These are phyloP conservation scores for Aspergillus fructus DNA, from an alignment of 2,329 filamentous ascomycete species.

Conservation along the genomic window DNA sequence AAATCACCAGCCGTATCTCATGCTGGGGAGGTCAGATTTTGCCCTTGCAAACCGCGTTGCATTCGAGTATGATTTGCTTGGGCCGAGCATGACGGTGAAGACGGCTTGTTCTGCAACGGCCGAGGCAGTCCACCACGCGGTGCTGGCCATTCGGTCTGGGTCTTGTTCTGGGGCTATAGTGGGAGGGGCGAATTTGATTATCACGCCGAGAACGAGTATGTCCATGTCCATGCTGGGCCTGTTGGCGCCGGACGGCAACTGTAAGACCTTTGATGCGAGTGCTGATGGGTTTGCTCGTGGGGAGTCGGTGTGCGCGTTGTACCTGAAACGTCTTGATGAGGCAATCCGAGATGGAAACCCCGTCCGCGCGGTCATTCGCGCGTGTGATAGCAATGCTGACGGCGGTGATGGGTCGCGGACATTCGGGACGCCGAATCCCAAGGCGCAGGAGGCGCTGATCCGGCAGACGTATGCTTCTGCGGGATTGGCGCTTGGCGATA, in stretches of 20 bases:
- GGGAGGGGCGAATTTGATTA: constrained; percentile 33
- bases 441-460: constrained; percentile 9
- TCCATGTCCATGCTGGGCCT: constrained; percentile 32
- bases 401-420: constrained; percentile 12
- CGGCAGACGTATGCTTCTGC: not conserved
- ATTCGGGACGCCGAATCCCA: not conserved
- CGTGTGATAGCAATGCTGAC: constrained; percentile 22
- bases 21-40: constrained; percentile 10
- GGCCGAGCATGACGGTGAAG: constrained; percentile 28
- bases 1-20: constrained; percentile 8
- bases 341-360: constrained; percentile 30
- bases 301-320: constrained; percentile 30
- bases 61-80: constrained; percentile 12
- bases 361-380: constrained; percentile 30
- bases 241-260: constrained; percentile 29
- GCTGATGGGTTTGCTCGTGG: constrained; percentile 34
- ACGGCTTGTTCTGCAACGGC: constrained; percentile 42
- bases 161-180: constrained; percentile 27
- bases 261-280: constrained; percentile 24
- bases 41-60: constrained; percentile 12
- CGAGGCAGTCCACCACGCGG: constrained; percentile 27
- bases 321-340: constrained; percentile 27
- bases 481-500: not conserved
- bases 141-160: constrained; percentile 19
- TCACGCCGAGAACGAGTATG: constrained; percentile 25